Evolutionary conservation across 1,139 yeast genomes (phyloP).

Genomic region (Sugiyamaella neomexicana): DNA sequence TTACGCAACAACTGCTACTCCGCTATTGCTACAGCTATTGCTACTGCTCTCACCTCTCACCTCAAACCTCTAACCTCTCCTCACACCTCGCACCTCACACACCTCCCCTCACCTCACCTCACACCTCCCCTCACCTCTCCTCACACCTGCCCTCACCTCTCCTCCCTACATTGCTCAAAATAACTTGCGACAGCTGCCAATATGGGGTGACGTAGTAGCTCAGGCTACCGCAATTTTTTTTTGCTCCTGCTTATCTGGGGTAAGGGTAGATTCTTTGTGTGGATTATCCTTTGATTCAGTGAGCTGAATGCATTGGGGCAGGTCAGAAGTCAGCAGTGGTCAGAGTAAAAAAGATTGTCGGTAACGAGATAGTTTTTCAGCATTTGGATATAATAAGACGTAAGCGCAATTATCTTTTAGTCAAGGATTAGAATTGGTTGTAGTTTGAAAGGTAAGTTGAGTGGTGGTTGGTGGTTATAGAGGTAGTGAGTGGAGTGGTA

Average conservation of each 20-base stretch:
- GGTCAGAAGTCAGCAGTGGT: not conserved
- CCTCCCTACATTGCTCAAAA: no score
- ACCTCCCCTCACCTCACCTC: not conserved
- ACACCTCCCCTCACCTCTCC: no score
- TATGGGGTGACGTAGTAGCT: not conserved
- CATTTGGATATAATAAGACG: not conserved
- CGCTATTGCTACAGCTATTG: not conserved
- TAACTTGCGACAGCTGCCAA: no score
- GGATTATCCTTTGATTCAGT: not conserved
- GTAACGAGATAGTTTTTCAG: not conserved
- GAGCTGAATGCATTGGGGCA: not conserved
- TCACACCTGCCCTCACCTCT: no score
- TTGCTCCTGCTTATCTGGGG: not conserved
- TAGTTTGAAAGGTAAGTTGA: not conserved
- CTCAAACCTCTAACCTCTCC: no score
- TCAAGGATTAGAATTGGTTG: not conserved
- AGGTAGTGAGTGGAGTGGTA: not conserved
- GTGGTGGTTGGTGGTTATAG: not conserved
- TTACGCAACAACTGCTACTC: not conserved
- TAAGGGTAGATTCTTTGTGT: not conserved
- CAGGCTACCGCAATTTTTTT: not conserved
- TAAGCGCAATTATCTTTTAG: no score
- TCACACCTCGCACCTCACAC: no score
- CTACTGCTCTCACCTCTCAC: not conserved
- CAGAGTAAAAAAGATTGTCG: not conserved